Evolutionary conservation across 2,329 filamentous ascomycete genomes (phyloP).

Genomic region (Aspergillus amoenus): DNA sequence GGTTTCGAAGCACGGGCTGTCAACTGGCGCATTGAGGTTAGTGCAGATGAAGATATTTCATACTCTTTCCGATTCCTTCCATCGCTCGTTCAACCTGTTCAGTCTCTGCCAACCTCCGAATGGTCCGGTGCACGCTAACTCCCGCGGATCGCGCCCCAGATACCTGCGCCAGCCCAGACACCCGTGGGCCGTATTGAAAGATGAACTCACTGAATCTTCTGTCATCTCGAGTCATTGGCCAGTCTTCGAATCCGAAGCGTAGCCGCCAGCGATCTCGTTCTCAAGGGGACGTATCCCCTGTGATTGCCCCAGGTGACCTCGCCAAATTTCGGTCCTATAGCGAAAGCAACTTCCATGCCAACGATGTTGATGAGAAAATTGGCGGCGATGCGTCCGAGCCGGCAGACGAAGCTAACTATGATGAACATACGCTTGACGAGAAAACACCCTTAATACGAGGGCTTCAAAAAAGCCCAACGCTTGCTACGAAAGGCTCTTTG

Average conservation of each 20-base stretch:
- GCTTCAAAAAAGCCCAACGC: constrained; percentile 35
- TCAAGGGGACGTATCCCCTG: constrained; percentile 46
- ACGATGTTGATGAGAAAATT: constrained; percentile 28
- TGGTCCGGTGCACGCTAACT: constrained; percentile 16
- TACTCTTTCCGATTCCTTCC: constrained; percentile 11
- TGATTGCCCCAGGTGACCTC: constrained; percentile 32
- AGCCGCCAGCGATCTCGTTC: constrained; percentile 56
- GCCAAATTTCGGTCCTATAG: constrained; percentile 45
- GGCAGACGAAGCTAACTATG: constrained; percentile 31
- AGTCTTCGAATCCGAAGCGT: constrained; percentile 50
- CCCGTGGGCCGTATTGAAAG: constrained; percentile 56
- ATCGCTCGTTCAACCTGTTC: background rate
- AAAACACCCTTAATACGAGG: constrained; percentile 65
- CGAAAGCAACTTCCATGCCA: constrained; percentile 38
- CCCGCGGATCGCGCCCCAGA: constrained; percentile 27
- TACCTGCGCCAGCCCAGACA: constrained; percentile 36
- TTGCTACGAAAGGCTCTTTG: constrained; percentile 39
- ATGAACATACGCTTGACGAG: constrained; percentile 54
- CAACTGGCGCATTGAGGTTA: constrained; percentile 43
- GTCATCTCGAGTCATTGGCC: constrained; percentile 74
- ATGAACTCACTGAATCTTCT: constrained; percentile 98
- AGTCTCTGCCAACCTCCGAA: background rate
- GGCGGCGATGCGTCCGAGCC: constrained; percentile 25
- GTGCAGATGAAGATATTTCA: constrained; percentile 20
- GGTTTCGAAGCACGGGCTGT: constrained; percentile 29